phyloP scores from a whole-genome alignment of 2,329 filamentous ascomycete species.

The Neonectria faginata region DNA sequence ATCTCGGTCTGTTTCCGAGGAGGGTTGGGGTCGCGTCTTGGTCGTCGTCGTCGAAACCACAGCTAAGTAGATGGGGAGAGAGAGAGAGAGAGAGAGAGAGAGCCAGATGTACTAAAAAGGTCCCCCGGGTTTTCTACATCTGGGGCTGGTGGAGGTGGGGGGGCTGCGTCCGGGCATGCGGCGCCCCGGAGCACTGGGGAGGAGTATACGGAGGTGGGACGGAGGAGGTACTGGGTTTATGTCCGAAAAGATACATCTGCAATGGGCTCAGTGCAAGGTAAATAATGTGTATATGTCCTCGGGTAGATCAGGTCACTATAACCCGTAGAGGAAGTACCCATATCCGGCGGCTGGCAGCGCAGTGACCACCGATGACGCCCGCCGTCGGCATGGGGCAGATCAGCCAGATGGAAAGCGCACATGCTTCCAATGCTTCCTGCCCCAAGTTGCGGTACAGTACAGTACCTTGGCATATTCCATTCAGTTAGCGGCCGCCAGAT shows the following conservation, averaged over 20 bases:
- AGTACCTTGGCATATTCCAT: neutral
- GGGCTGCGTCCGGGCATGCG: neutral
- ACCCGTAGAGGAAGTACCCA: slow-evolving; percentile 3
- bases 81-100: neutral
- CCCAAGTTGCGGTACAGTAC: neutral
- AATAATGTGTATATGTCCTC: neutral
- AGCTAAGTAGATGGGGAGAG: neutral
- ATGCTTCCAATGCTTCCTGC: neutral
- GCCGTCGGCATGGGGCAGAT: slow-evolving; percentile 3
- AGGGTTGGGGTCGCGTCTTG: slow-evolving; percentile 1
- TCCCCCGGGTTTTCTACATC: neutral
- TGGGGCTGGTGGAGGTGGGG: neutral
- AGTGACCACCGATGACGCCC: slow-evolving; percentile 9
- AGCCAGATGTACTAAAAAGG: too few species aligned
- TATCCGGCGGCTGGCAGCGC: slow-evolving; percentile 13
- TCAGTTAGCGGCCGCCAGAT: too few species aligned
- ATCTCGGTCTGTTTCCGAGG: slow-evolving; percentile 27
- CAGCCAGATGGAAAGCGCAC: slow-evolving; percentile 12
- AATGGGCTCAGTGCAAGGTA: too few species aligned
- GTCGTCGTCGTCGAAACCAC: slow-evolving; percentile 3
- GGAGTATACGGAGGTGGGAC: neutral
- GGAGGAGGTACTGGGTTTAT: neutral
- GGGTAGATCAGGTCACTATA: neutral
- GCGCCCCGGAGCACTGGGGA: slow-evolving; percentile 4
- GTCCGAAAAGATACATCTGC: slow-evolving; percentile 16